Evolutionary conservation across 2,329 filamentous ascomycete species (phyloP), one percentile per base, ranked within the genome.

Genomic region (Arthroderma sp.): DNA sequence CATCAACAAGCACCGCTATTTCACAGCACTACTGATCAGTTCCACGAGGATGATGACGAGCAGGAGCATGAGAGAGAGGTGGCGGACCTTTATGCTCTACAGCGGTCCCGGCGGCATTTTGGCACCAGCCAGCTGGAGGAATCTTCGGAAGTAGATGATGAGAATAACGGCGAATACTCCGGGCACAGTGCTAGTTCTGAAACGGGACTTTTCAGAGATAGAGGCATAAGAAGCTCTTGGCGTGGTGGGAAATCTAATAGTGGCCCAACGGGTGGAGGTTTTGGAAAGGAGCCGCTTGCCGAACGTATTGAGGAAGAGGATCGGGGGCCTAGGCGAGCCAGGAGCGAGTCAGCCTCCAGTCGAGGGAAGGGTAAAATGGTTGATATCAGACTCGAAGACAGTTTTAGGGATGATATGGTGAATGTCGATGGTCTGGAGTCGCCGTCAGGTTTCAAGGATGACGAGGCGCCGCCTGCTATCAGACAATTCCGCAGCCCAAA

Each of bases 1-100:
- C 82, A 85, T 47, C 84, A 87, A 31, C 44, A 46, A 53, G 88
- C 89, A 6, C 91, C 91, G 45, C 72, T 98, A n/a, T 96, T 98
- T 63, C 87, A 91, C 64, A 94, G 86, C 58, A 81, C 85, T 4
- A 77, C 87, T 10, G 87, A 94, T 61, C 86, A 93, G 58, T 91
- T 93, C 52, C 80, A 83, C 50, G 88, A 95, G 64, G 86, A 93
- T 58, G 88, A 95, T 51, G 89, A 96, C 50, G 88, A 91, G 60
- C 83, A 86, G 55, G 87, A 94, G 64, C 81, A 86, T 55, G 85
- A 93, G 55, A 73, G 87, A 44, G 89, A 96, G 59, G 85, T 89
- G 31, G 87, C 87, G n/a, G 91, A 96, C 64, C 80, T 91, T 53
- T 93, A 88, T 64, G 89, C 89, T 4, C 70, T 98, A 46, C 88